Percentiles rank a stretch among this genome's conserved stretches.
These are phyloP conservation scores for Bocquillonia castaneifolia DNA, from an alignment of 441 rosid species.

Conservation along the genomic window DNA sequence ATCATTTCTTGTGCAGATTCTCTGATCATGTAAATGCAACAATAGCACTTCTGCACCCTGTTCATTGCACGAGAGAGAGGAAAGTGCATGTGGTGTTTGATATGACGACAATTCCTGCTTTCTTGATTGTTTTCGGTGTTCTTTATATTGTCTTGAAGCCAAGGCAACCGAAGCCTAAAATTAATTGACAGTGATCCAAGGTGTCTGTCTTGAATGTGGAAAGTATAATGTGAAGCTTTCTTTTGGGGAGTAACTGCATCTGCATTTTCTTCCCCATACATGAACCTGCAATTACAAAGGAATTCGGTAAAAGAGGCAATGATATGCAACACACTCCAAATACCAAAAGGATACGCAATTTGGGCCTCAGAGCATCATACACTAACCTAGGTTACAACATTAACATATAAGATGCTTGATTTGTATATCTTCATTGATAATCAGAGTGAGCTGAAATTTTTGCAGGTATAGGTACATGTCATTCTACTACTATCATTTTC, in stretches of 20 bases:
- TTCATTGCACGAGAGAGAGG: slow-evolving; percentile 83
- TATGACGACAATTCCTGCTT: slow-evolving; percentile 76
- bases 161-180: slow-evolving; percentile 82
- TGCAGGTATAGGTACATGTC: neutral
- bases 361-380: neutral
- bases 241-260: too few relatives aligned
- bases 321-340: neutral
- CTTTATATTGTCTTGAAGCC: slow-evolving; percentile 70
- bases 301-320: too few relatives aligned
- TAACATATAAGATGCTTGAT: too few relatives aligned
- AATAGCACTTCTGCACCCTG: slow-evolving; percentile 66
- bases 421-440: neutral
- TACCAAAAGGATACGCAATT: neutral
- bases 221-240: too few relatives aligned
- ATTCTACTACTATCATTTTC: too few relatives aligned
- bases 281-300: neutral
- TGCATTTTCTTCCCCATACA: neutral
- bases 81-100: slow-evolving; percentile 66
- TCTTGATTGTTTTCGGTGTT: slow-evolving; percentile 52
- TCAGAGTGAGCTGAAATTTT: neutral
- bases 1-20: slow-evolving; percentile 46
- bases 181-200: slow-evolving; percentile 47
- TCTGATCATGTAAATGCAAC: slow-evolving; percentile 74
- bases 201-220: slow-evolving; percentile 10
- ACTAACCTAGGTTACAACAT: neutral